Base-by-base conservation (phyloP, 2,329 filamentous ascomycete species). In the Chlorencoelia australis region DNA sequence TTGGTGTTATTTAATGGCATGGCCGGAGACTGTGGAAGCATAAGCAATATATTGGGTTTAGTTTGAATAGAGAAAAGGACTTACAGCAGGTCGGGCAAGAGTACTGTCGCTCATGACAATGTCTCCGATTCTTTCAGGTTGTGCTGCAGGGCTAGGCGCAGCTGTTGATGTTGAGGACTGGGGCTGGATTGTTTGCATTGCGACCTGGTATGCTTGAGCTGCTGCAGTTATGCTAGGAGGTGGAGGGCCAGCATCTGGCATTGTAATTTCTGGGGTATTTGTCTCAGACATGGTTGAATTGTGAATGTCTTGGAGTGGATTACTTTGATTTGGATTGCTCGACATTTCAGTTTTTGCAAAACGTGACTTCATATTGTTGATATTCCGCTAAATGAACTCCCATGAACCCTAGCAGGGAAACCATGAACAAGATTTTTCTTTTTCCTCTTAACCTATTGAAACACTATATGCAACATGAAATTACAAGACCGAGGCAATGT, bases 81-180 rank as follows among this genome's bases (percentile, higher is more conserved):
- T 40, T 39, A 50, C 52, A 35, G 45, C 44, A 35, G 48, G 40
- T 33, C 42, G 35, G 22, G 49, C 48, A 17, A 46, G 44, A 19
- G 43, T 48, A 7, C 32, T 37, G 30, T 55, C 50, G 24, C 43
- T 47, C 53, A 56, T 56, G 10, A 51, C 41, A 15, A 52, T 36
- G 36, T 56, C 51, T 40, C 37, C 25, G 16, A 32, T 39, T 46
- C 15, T 29, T 31, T 27, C 37, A 36, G 20, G 38, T 31, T 32
- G 42, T 44, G 32, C 45, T 32, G 18, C 36, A 13, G 47, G 44
- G 26, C 40, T 36, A 30, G 35, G 42, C 20, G 22, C 29, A 32
- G 42, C 30, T 25, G 42, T 30, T 18, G 45, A 25, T 28, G 36
- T 30, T 21, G 42, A 36, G 11, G 42, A 35, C 18, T 40, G 19